Conservation (phyloP, 73 alveolate genomes). For the Paramecium sexaurelia region DNA sequence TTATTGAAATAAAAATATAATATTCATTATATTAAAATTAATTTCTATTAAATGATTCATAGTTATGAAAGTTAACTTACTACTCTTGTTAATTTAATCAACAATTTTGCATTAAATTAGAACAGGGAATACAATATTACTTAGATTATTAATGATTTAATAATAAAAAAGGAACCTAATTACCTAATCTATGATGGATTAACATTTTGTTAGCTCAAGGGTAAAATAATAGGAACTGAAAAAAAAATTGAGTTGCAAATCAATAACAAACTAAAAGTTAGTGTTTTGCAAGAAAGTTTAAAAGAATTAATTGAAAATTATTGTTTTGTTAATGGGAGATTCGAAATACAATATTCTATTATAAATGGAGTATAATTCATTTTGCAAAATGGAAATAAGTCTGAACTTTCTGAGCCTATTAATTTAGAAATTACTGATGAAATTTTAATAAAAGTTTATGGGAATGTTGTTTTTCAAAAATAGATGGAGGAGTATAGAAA, state of each 20-base stretch:
- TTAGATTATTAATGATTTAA: no score
- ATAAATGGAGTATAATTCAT: not conserved
- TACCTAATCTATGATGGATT: not conserved
- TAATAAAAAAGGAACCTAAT: no score
- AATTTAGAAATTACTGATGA: not conserved
- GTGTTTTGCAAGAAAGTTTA: not conserved
- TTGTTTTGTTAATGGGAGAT: not conserved
- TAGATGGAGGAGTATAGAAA: not conserved
- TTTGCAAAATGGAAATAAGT: not conserved
- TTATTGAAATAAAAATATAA: conserved; percentile 14
- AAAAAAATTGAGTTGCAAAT: not conserved
- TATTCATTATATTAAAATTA: not conserved
- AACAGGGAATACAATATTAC: no score
- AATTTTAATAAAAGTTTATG: not conserved
- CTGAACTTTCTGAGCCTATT: not conserved
- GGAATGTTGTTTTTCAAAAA: not conserved
- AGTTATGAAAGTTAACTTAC: not conserved
- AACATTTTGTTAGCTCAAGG: not conserved
- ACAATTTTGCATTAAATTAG: not conserved
- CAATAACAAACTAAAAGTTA: not conserved
- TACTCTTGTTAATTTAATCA: not conserved
- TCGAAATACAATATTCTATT: not conserved
- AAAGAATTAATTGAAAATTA: not conserved
- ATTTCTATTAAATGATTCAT: not conserved
- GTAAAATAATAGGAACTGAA: not conserved